Evolutionary conservation across 1,284 basidiomycete species (phyloP), one percentile per base, ranked within the genome.

Genomic region (Ceratobasidium theobromae): DNA sequence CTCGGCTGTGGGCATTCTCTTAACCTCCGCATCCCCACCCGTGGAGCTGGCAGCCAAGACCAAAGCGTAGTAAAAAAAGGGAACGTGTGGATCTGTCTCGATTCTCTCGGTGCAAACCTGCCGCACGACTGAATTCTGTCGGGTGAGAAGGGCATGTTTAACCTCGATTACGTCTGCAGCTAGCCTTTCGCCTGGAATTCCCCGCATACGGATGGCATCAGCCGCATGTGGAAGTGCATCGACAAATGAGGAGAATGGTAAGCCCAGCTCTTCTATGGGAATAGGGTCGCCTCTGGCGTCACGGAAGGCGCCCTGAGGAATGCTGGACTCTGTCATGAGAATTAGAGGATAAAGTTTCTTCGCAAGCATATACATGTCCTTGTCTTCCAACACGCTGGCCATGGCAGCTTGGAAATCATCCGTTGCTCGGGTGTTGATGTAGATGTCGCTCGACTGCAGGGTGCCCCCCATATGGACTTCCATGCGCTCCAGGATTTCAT

Each of bases 381-480:
- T 60, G 45, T 60, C 57, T n/a, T 60, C 57, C 6, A 60, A 40
- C 5, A 60, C 57, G 14, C 28, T 45, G 5, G 57, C 46, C 57
- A 60, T 60, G 30, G 57, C 57, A 14, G n/a, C 43, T 25, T 60
- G 57, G 32, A 60, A 60, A 12, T 60, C 57, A 32, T 60, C 57
- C 4, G 57, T 60, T 28, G 45, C 57, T 30, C 57, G 57, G 8
- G 43, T 46, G 45, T 60, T 60, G 43, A 60, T 32, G 16, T 60
- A 60, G 14, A 60, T 60, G 32, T 60, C 57, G 45, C 32, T 49
- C 25, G 28, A 21, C 4, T 49, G 23, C 4, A 60, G 6, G 32
- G n/a, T 35, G 18, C 43, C 43, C 27, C 57, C 57, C n/a, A 28
- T 49, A 27, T 60, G 57, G 11, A 18, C 33, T 25, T 60, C 57